These are phyloP conservation scores for Salix exigua DNA, from an alignment of 345 rosid species.

Conservation along the genomic window DNA sequence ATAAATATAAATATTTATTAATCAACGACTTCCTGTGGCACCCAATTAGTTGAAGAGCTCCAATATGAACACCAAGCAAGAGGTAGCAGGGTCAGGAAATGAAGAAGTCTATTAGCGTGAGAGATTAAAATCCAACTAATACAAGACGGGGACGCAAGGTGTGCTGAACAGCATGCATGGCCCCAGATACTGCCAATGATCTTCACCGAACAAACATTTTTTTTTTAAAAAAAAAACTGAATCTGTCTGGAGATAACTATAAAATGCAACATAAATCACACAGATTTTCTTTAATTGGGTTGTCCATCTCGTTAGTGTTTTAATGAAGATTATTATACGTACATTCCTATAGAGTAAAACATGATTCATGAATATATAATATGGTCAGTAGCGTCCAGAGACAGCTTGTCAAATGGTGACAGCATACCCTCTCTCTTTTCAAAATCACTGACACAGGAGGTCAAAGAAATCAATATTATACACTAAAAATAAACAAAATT, in stretches of 20 bases:
- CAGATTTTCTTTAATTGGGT: background rate
- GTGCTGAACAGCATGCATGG: background rate
- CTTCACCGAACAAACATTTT: background rate
- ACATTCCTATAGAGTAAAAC: background rate
- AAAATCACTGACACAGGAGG: background rate
- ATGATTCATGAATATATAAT: background rate
- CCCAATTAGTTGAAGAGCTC: too few species aligned
- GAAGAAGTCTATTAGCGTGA: too few species aligned
- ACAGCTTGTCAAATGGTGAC: conserved; percentile 3
- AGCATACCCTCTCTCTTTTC: background rate
- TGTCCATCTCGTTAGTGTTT: background rate
- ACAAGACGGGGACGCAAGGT: conserved; percentile 3
- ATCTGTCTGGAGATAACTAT: background rate
- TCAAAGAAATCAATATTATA: background rate
- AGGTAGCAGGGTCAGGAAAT: too few species aligned
- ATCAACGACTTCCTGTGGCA: too few species aligned
- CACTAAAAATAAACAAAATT: background rate
- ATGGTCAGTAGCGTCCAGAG: background rate
- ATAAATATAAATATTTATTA: too few species aligned
- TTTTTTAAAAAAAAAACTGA: background rate
- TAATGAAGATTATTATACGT: background rate
- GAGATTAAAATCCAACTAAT: background rate
- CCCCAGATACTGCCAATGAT: background rate
- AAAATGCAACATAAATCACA: background rate
- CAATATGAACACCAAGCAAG: too few species aligned